Evolutionary conservation across 768 basidiomycete genomes (phyloP).

Genomic region (Macrocybe gigantea): DNA sequence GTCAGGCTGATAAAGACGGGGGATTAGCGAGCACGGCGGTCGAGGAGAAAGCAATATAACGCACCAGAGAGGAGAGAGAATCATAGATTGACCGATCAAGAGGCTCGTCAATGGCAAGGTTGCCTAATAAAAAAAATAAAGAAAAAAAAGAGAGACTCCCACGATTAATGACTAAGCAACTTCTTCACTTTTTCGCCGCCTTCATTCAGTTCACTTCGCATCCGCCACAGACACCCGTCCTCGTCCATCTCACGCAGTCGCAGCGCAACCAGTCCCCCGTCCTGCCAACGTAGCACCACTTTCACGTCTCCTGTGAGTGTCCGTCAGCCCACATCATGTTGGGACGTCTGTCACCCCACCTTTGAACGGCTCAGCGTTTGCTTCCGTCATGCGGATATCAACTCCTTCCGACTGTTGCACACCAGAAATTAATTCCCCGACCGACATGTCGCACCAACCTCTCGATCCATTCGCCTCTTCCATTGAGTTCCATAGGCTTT

Average conservation of each 20-base stretch:
- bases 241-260: slow-evolving; percentile 62
- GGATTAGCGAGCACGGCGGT: slow-evolving; percentile 6
- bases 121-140: slow-evolving; percentile 16
- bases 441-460: slow-evolving; percentile 63
- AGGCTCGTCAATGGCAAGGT: slow-evolving; percentile 7
- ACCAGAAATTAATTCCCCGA: slow-evolving; percentile 47
- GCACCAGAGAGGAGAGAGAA: slow-evolving; percentile 35
- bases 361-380: slow-evolving; percentile 52
- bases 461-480: slow-evolving; percentile 36
- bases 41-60: slow-evolving; percentile 9
- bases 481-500: slow-evolving; percentile 49
- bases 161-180: background rate
- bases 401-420: slow-evolving; percentile 40
- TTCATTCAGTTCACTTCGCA: slow-evolving; percentile 43
- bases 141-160: background rate
- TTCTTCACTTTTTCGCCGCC: slow-evolving; percentile 1
- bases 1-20: slow-evolving; percentile 30
- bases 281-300: slow-evolving; percentile 34
- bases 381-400: slow-evolving; percentile 46
- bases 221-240: slow-evolving; percentile 66
- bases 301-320: slow-evolving; percentile 56
- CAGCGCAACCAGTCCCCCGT: slow-evolving; percentile 29
- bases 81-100: slow-evolving; percentile 40
- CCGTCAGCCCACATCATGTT: background rate
- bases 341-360: slow-evolving; percentile 31